Conservation (phyloP, 306 rosid genomes). For the Arachis hypogaea region DNA sequence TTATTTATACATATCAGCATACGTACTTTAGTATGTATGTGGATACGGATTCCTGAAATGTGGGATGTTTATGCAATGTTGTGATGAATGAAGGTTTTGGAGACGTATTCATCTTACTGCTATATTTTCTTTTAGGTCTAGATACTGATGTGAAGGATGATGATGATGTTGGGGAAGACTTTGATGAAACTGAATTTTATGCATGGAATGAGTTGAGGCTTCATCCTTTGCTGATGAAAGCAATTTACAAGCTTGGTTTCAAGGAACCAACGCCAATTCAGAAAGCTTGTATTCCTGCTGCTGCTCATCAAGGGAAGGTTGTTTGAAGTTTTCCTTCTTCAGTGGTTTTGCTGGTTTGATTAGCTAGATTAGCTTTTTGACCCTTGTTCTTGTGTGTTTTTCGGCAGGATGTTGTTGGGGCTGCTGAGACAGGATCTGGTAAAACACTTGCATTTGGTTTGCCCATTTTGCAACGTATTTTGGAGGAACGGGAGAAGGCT, state of each 20-base stretch:
- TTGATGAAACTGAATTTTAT: conserved; percentile 75
- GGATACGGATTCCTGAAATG: conserved; percentile 5
- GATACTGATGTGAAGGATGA: conserved; percentile 49
- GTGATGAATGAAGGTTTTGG: conserved; percentile 2
- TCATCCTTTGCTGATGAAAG: conserved; percentile 80
- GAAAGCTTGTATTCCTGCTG: conserved; percentile 92
- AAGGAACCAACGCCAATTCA: conserved; percentile 94
- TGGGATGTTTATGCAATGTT: conserved; percentile 19
- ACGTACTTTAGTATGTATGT: background rate
- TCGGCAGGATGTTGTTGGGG: conserved; percentile 93
- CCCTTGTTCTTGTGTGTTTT: conserved; percentile 33
- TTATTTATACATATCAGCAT: background rate
- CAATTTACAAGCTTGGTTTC: conserved; percentile 78
- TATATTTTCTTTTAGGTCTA: conserved; percentile 44
- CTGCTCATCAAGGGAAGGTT: conserved; percentile 99
- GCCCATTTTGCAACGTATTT: conserved; percentile 92
- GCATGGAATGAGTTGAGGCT: conserved; percentile 95
- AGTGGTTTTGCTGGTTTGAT: conserved; percentile 4
- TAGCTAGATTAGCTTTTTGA: conserved; percentile 31
- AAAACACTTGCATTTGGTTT: conserved; percentile 97
- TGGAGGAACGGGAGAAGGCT: conserved; percentile 86
- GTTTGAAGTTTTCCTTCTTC: conserved; percentile 44
- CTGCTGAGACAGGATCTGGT: conserved; percentile 98
- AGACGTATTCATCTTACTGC: conserved; percentile 16
- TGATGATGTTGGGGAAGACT: conserved; percentile 46